Base-by-base conservation (phyloP, 306 rosid genomes). In the Castanea sativa region DNA sequence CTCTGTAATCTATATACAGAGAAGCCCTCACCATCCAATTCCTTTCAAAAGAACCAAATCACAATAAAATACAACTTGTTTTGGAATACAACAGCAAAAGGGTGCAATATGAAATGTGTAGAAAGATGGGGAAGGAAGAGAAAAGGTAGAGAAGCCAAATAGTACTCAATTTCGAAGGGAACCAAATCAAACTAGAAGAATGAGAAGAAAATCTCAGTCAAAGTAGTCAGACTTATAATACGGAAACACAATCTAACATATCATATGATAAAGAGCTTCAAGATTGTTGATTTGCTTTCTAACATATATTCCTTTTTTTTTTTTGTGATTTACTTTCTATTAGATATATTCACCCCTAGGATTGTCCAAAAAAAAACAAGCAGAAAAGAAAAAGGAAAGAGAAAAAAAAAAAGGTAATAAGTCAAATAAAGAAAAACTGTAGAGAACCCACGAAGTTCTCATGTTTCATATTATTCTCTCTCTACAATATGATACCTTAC, bases 161-260 rank as follows among this genome's bases (percentile, higher is more conserved):
- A 64, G 80, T 70, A 83, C 82, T 74, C 78, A 77, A 80, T 84
- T 79, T 80, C 51, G 83, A 84, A 85, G 79, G 73, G 84, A 85
- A 87, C 85, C 78, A 89, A 87, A 92, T 92, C 97, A 90, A 89
- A 80, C 87, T 89, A 49, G 93, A 92, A 86, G 78, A 87, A 89
- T 74, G 97, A 83, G 91, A 87, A 86, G 83, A 71, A 86, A 85
- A 86, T 92, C 89, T 85, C 64, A 83, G 92, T 89, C 90, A 86
- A 92, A 89, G 83, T 83, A 80, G 88, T 90, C 89, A 79, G 83
- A 86, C 86, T 87, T 86, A 77, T 74, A 83, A 77, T 78, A 83
- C 86, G 69, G 69, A 84, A 90, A 88, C 93, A 81, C 71, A 83
- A 87, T 87, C 88, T 70, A 83, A 86, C 90, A 81, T 81, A 86